These are phyloP conservation scores for Biscutella laevigata DNA, from an alignment of 441 rosid genomes.

Conservation along the genomic window DNA sequence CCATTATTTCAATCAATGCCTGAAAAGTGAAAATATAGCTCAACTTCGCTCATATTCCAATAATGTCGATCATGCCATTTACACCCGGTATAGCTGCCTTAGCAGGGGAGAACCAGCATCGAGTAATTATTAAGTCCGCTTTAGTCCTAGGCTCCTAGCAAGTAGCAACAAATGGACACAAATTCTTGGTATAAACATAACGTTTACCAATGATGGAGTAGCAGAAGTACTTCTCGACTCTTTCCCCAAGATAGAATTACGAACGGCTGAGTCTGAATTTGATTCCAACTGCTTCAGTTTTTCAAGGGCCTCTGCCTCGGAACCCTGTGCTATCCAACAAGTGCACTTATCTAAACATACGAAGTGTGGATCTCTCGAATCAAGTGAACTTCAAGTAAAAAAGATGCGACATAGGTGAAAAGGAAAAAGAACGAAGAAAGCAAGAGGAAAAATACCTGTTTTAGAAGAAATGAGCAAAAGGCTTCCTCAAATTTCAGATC, in stretches of 20 bases:
- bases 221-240: slow-evolving; percentile 41
- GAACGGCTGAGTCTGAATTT: slow-evolving; percentile 45
- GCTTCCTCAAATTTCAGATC: slow-evolving; percentile 88
- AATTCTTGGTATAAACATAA: slow-evolving; percentile 7
- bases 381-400: slow-evolving; percentile 6
- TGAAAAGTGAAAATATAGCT: neutral
- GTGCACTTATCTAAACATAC: slow-evolving; percentile 18
- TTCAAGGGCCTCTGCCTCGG: slow-evolving; percentile 65
- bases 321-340: slow-evolving; percentile 49
- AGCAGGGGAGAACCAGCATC: neutral
- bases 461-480: slow-evolving; percentile 71
- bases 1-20: neutral
- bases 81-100: slow-evolving; percentile 2
- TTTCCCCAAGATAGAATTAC: slow-evolving; percentile 41
- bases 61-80: slow-evolving; percentile 11
- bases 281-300: slow-evolving; percentile 55
- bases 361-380: slow-evolving; percentile 7
- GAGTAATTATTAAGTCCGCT: neutral
- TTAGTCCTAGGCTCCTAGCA: slow-evolving; percentile 14
- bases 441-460: slow-evolving; percentile 47
- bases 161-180: slow-evolving; percentile 10
- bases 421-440: neutral
- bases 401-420: slow-evolving; percentile 12
- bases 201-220: slow-evolving; percentile 54
- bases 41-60: slow-evolving; percentile 6